Conservation (phyloP, 768 basidiomycete genomes). For the Rubroboletus pulcherrimus region DNA sequence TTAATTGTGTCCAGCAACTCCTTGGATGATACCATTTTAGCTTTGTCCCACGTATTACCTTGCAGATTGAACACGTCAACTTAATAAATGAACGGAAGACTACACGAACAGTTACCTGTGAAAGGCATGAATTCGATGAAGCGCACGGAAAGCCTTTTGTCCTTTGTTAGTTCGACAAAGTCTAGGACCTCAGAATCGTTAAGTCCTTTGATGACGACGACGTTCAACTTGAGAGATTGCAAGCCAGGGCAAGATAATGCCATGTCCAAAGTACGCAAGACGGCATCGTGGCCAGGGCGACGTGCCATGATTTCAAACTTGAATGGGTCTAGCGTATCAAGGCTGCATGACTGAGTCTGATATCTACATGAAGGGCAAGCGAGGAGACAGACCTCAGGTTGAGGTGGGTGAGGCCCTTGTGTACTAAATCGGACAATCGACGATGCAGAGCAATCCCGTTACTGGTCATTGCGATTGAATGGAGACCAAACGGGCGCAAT, state of each 20-base stretch:
- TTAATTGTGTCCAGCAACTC: slow-evolving; percentile 54
- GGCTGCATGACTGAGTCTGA: slow-evolving; percentile 36
- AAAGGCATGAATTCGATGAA: slow-evolving; percentile 98
- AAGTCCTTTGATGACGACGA: slow-evolving; percentile 75
- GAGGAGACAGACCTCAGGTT: slow-evolving; percentile 50
- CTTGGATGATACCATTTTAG: slow-evolving; percentile 76
- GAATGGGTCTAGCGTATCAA: slow-evolving; percentile 83
- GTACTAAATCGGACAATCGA: slow-evolving; percentile 61
- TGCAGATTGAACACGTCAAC: not conserved
- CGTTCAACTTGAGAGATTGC: slow-evolving; percentile 73
- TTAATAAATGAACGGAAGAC: slow-evolving; percentile 3
- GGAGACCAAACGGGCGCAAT: slow-evolving; percentile 57
- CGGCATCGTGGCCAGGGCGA: slow-evolving; percentile 71
- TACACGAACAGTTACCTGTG: slow-evolving; percentile 48
- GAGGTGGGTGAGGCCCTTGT: slow-evolving; percentile 74
- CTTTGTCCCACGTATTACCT: slow-evolving; percentile 85
- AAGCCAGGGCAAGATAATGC: slow-evolving; percentile 55
- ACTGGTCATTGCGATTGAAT: slow-evolving; percentile 81
- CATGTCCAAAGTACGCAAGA: slow-evolving; percentile 59
- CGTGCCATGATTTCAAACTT: slow-evolving; percentile 88
- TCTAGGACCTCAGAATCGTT: slow-evolving; percentile 79
- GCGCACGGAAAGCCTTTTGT: slow-evolving; percentile 62
- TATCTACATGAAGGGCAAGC: not conserved
- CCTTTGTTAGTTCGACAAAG: slow-evolving; percentile 73
- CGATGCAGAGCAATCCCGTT: slow-evolving; percentile 79